Percentiles rank a stretch among this genome's conserved stretches.
Evolutionary conservation across 2,329 filamentous ascomycete genomes (phyloP).

Genomic region (Mollisia scopiformis): DNA sequence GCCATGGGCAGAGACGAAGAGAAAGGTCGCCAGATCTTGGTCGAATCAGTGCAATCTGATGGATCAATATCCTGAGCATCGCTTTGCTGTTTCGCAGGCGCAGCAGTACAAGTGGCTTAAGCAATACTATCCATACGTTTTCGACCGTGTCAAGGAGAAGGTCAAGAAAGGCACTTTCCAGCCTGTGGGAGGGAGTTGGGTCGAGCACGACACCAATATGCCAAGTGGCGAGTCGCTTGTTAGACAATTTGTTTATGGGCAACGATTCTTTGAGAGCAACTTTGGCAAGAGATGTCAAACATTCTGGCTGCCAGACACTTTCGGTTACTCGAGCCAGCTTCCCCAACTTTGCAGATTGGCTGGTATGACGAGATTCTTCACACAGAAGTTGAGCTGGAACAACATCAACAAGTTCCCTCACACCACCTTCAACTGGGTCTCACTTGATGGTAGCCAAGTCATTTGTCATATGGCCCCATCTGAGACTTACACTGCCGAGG

Average conservation of each 20-base stretch:
- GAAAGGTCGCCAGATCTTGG: slow-evolving; percentile 95
- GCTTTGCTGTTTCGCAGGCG: slow-evolving; percentile 90
- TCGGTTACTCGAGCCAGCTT: slow-evolving; percentile 94
- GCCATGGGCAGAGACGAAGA: slow-evolving; percentile 97
- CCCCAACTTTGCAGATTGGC: slow-evolving; percentile 91
- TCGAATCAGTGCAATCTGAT: slow-evolving; percentile 95
- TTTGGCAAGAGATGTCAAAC: slow-evolving; percentile 89
- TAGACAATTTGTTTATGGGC: slow-evolving; percentile 92
- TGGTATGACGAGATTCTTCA: slow-evolving; percentile 97
- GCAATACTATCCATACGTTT: slow-evolving; percentile 83
- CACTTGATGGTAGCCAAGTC: slow-evolving; percentile 93
- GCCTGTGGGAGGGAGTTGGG: slow-evolving; percentile 96
- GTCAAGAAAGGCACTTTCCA: slow-evolving; percentile 91
- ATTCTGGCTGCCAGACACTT: slow-evolving; percentile 98
- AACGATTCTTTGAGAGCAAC: slow-evolving; percentile 90
- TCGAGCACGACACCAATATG: slow-evolving; percentile 98
- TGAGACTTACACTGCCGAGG: slow-evolving; percentile 93
- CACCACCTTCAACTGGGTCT: slow-evolving; percentile 98
- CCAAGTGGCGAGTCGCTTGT: slow-evolving; percentile 93
- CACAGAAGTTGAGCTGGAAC: slow-evolving; percentile 99
- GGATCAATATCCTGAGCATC: slow-evolving; percentile 91
- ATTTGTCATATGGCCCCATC: slow-evolving; percentile 96
- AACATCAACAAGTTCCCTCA: slow-evolving; percentile 99
- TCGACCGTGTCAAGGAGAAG: slow-evolving; percentile 88
- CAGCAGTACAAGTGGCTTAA: slow-evolving; percentile 99